Conservation (phyloP, 192 early-diverging fungal species). For the Geranomyces michiganensis region DNA sequence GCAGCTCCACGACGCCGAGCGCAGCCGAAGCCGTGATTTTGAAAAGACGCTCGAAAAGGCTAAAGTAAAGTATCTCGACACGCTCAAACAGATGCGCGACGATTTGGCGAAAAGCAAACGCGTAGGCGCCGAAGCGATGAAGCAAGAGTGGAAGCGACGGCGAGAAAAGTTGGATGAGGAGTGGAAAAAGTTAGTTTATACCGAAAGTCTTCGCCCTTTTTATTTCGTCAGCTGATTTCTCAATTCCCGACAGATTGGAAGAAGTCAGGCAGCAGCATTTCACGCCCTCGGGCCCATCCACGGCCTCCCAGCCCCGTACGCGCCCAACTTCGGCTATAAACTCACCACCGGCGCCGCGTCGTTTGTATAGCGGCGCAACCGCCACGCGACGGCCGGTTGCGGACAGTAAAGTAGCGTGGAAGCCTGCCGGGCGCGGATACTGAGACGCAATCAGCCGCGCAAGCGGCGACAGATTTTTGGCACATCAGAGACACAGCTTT, state of each 20-base stretch:
- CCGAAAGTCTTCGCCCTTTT: not conserved
- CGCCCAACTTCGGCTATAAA: not conserved
- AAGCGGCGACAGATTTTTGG: no score
- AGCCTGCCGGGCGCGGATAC: no score
- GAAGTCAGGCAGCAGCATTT: not conserved
- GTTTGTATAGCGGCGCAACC: not conserved
- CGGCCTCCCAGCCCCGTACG: constrained; percentile 3
- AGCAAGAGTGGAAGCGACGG: constrained; percentile 41
- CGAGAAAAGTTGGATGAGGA: constrained; percentile 37
- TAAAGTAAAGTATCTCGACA: constrained; percentile 43
- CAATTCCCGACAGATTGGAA: not conserved
- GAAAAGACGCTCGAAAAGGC: constrained; percentile 20
- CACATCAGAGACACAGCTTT: no score
- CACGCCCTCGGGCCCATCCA: constrained; percentile 1
- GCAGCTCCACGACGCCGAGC: constrained; percentile 18
- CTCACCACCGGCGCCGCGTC: not conserved
- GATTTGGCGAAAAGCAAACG: constrained; percentile 41
- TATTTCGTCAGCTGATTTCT: not conserved
- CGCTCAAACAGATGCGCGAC: constrained; percentile 46
- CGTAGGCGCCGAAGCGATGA: constrained; percentile 32
- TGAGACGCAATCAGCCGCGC: no score
- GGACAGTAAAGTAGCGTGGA: no score
- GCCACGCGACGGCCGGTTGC: no score
- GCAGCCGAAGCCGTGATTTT: constrained; percentile 17
- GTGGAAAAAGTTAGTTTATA: constrained; percentile 31